Percentiles rank a stretch among this genome's conserved stretches.
These are phyloP conservation scores for Effrenium voratum DNA, from an alignment of 73 alveolate genomes.

Conservation along the genomic window DNA sequence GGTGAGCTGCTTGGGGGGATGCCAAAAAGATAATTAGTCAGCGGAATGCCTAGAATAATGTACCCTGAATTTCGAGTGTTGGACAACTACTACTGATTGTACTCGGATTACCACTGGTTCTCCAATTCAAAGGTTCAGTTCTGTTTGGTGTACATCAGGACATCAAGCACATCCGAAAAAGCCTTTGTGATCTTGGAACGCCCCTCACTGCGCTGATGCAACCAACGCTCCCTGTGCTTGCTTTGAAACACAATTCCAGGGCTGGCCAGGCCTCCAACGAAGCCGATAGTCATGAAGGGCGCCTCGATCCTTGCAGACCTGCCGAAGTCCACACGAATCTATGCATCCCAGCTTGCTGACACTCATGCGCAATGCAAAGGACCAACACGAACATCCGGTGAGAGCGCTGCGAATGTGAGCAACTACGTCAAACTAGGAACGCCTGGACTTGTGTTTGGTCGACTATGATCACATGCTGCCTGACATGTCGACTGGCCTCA, in stretches of 20 bases:
- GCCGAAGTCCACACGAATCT: too few relatives aligned
- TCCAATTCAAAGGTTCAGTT: not conserved
- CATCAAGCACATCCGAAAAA: not conserved
- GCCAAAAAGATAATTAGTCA: not conserved
- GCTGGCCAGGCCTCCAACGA: conserved; percentile 67
- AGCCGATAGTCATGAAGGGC: conserved; percentile 88
- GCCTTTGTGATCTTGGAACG: not conserved
- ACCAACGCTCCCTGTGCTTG: too few relatives aligned
- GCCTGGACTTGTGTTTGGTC: not conserved
- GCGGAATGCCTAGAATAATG: not conserved
- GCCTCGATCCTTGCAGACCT: conserved; percentile 93
- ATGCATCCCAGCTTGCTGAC: not conserved
- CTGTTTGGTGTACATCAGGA: not conserved
- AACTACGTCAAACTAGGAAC: not conserved
- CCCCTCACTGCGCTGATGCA: too few relatives aligned
- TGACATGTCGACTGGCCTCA: not conserved
- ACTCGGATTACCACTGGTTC: not conserved
- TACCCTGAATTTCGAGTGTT: not conserved
- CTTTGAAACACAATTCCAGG: not conserved
- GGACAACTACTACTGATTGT: not conserved
- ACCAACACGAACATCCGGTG: not conserved
- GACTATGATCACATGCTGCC: not conserved
- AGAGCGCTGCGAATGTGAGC: not conserved
- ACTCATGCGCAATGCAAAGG: not conserved
- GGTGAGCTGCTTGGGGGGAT: not conserved